A percentile compares a stretch with the other conserved stretches of the same genome.
phyloP scores from a whole-genome alignment of 2,329 filamentous ascomycete species.

The Didymellaceae sp. region DNA sequence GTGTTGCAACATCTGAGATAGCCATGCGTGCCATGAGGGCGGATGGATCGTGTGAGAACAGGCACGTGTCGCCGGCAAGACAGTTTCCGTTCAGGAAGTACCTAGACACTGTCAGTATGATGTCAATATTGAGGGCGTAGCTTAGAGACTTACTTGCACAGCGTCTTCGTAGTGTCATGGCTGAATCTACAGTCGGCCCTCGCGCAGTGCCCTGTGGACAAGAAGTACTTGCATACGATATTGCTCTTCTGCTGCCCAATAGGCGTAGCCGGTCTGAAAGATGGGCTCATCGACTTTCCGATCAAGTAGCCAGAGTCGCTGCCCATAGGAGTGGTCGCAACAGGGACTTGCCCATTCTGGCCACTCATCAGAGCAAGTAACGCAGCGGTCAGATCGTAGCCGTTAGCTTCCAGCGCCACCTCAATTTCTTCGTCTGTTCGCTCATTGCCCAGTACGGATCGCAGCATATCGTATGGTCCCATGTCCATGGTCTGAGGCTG shows the following conservation, averaged over 20 bases:
- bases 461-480: conserved; percentile 97
- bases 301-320: conserved; percentile 74
- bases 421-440: conserved; percentile 95
- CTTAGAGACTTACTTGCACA: conserved; percentile 84
- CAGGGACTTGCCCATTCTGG: conserved; percentile 60
- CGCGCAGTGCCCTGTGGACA: conserved; percentile 93
- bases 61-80: conserved; percentile 89
- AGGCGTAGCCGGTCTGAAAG: conserved; percentile 76
- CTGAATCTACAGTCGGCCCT: conserved; percentile 96
- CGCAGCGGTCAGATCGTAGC: conserved; percentile 91
- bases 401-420: conserved; percentile 83
- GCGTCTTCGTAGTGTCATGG: conserved; percentile 91
- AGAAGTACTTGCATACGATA: conserved; percentile 95
- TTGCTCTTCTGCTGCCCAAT: conserved; percentile 78
- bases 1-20: conserved; percentile 71
- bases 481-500: conserved; percentile 78
- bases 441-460: conserved; percentile 88
- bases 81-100: conserved; percentile 98
- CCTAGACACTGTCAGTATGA: conserved; percentile 55
- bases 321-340: conserved; percentile 51
- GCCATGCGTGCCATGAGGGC: conserved; percentile 82
- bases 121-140: not conserved
- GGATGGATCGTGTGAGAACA: conserved; percentile 95
- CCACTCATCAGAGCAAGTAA: conserved; percentile 87
- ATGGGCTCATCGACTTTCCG: conserved; percentile 84